Evolutionary conservation across 495 filamentous ascomycete genomes (phyloP).

Genomic region (Annulohypoxylon maeteangense): DNA sequence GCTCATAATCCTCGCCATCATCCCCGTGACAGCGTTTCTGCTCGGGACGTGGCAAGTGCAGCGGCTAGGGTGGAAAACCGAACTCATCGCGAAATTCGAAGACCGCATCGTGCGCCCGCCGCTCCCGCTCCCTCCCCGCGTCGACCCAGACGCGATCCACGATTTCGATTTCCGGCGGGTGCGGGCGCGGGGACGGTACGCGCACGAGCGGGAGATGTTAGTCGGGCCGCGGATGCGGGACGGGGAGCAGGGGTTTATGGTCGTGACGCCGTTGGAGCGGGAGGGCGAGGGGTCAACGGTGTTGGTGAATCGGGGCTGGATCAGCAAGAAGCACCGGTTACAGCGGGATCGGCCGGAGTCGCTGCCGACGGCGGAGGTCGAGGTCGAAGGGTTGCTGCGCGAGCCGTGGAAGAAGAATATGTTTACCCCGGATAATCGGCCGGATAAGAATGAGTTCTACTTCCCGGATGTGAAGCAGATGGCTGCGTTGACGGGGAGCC

Average conservation of each 20-base stretch:
- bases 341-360: constrained; percentile 70
- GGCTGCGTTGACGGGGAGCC: constrained; percentile 84
- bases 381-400: constrained; percentile 83
- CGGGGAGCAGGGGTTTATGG: constrained; percentile 87
- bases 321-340: constrained; percentile 72
- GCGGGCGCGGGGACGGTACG: constrained; percentile 74
- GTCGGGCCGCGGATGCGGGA: constrained; percentile 90
- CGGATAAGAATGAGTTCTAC: constrained; percentile 85
- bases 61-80: constrained; percentile 91
- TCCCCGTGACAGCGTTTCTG: constrained; percentile 88
- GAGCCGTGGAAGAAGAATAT: constrained; percentile 96
- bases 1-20: constrained; percentile 83
- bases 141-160: constrained; percentile 80
- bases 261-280: constrained; percentile 89
- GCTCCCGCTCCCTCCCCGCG: constrained; percentile 81
- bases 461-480: constrained; percentile 95
- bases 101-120: constrained; percentile 88
- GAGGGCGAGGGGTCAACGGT: constrained; percentile 66
- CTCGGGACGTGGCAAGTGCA: constrained; percentile 97
- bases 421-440: constrained; percentile 92
- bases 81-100: constrained; percentile 87
- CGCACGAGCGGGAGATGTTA: constrained; percentile 95
- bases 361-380: constrained; percentile 73
- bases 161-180: constrained; percentile 96
- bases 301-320: constrained; percentile 91